Evolutionary conservation across 176 grass and related monocot species (phyloP), one percentile per base, ranked within the genome.

Genomic region (Areca catechu): DNA sequence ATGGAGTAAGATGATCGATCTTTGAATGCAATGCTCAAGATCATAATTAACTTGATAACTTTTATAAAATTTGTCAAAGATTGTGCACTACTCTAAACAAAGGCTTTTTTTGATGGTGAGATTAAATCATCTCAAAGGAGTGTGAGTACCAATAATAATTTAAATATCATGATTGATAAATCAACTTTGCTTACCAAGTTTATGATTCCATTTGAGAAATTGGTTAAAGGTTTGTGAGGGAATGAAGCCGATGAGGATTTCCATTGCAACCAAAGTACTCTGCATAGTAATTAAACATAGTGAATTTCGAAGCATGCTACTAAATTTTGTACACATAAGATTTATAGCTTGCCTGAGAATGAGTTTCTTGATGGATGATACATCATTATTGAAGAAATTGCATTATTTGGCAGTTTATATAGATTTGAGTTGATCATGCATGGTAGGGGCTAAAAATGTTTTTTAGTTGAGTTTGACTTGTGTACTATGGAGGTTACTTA

Each of bases 291-390:
- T 92, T 63, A 79, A 69, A 51, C 76, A 92, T 65, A 85, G 82
- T 80, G 88, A 83, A 63, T 79, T 92, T 75, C 83, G 71, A 83
- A 86, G 64, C 79, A 92, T 37, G 88, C 79, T 50, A 75, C 83
- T 49, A 86, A 77, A 50, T 72, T 80, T 19, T 92, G 86, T 74
- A 86, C 88, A 62, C 77, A 83, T 49, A 92, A 81, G 72, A 86
- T 92, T 60, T 92, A 83, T 69, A 86, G 80, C 55, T 25, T 92
- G 28, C 83, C 86, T 6, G 5, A 29, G 27, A 29, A 29, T 6
- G 27, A 6, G 27, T 29, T 29, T 29, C 27, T 29, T 29, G 27
- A 6, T 29, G 27, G 27, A 29, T 6, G 27, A 5, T 29, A 5
- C 27, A 0, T 1, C 5, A 29, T 29, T 5, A 29, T 29, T 29